Percentiles rank a stretch among this genome's conserved stretches.
Conservation (phyloP, 1,139 yeast genomes). For the Scheffersomyces stambukii region DNA sequence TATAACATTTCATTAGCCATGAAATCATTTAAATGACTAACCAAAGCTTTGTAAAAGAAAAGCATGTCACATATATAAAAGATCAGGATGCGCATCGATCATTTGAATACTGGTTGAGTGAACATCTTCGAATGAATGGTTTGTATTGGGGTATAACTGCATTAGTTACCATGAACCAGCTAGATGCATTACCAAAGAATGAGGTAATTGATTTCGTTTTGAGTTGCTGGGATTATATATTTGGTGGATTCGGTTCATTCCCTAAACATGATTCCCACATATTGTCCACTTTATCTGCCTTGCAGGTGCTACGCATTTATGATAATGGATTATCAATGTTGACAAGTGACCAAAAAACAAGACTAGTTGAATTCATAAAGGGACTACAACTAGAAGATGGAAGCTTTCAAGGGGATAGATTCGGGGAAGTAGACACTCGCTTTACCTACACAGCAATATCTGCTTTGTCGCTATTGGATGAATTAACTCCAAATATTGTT, state of each 20-base stretch:
- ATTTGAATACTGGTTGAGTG: slow-evolving; percentile 84
- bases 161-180: slow-evolving; percentile 54
- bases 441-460: slow-evolving; percentile 82
- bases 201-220: slow-evolving; percentile 67
- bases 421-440: slow-evolving; percentile 90
- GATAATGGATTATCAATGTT: slow-evolving; percentile 46
- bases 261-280: slow-evolving; percentile 89
- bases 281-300: slow-evolving; percentile 80
- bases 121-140: slow-evolving; percentile 87
- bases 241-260: slow-evolving; percentile 88
- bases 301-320: slow-evolving; percentile 72
- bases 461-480: slow-evolving; percentile 64
- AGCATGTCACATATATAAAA: slow-evolving; percentile 34
- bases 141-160: slow-evolving; percentile 94
- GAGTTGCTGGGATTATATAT: slow-evolving; percentile 55
- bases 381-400: slow-evolving; percentile 69
- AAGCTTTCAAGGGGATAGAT: slow-evolving; percentile 81
- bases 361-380: slow-evolving; percentile 41
- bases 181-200: slow-evolving; percentile 48
- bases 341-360: slow-evolving; percentile 13
- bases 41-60: slow-evolving; percentile 12
- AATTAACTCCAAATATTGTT: slow-evolving; percentile 54
- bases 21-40: not conserved
- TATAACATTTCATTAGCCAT: no score
- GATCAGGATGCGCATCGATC: slow-evolving; percentile 37